A percentile compares a stretch with the other conserved stretches of the same genome.
Conservation (phyloP, 371 early-diverging fungal species). For the Blakeslea trispora region DNA sequence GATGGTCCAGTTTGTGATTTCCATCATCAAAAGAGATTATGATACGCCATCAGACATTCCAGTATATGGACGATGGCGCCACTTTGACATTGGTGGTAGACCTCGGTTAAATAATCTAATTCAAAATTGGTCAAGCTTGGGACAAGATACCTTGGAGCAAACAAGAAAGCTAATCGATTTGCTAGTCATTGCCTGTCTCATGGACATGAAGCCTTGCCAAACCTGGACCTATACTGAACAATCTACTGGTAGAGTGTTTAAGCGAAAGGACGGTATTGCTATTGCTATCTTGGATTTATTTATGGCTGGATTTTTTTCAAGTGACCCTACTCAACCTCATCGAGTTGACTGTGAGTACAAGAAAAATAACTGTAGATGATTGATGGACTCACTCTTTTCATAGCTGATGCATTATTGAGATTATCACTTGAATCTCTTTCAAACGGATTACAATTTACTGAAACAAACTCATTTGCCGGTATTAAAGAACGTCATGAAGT, state of each 20-base stretch:
- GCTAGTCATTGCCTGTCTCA: conserved; percentile 81
- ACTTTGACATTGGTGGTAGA: conserved; percentile 73
- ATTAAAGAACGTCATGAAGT: conserved; percentile 74
- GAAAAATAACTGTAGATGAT: no score
- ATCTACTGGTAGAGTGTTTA: conserved; percentile 53
- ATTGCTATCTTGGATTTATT: conserved; percentile 87
- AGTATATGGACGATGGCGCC: conserved; percentile 88
- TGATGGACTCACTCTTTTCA: neutral
- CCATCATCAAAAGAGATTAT: conserved; percentile 75
- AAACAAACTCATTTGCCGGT: conserved; percentile 76
- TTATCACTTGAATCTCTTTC: conserved; percentile 60
- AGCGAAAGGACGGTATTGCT: conserved; percentile 85
- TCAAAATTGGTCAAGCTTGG: conserved; percentile 40
- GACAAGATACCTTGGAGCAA: conserved; percentile 58
- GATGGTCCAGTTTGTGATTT: conserved; percentile 71
- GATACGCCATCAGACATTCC: conserved; percentile 71
- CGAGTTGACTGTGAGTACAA: conserved; percentile 72
- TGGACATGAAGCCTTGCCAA: conserved; percentile 90
- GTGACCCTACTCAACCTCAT: conserved; percentile 60
- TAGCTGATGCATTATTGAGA: conserved; percentile 54
- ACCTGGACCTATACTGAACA: conserved; percentile 75
- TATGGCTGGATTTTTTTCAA: conserved; percentile 75
- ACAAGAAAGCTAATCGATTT: conserved; percentile 80
- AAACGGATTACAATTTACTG: conserved; percentile 75
- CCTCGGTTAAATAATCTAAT: conserved; percentile 66